Evolutionary conservation across 345 rosid species (phyloP).

Genomic region (Eucalyptus fibrosa): DNA sequence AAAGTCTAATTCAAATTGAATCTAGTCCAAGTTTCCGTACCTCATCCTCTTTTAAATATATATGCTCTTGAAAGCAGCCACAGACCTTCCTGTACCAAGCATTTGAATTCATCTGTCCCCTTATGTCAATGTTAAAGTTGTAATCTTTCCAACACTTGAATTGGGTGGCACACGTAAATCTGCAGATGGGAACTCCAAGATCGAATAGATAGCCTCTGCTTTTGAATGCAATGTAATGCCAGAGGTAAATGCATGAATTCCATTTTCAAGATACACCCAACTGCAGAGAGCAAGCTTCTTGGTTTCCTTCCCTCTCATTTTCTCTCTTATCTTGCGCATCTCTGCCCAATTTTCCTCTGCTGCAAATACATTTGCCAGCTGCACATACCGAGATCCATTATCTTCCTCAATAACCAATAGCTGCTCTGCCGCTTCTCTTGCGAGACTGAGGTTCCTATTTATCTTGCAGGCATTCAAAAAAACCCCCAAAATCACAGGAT

Average conservation of each 20-base stretch:
- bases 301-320: slow-evolving; percentile 55
- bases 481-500: slow-evolving; percentile 51
- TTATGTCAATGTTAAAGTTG: neutral
- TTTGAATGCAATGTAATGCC: slow-evolving; percentile 32
- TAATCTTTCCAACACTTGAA: neutral
- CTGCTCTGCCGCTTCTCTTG: slow-evolving; percentile 47
- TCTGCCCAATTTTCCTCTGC: slow-evolving; percentile 59
- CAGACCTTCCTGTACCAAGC: neutral
- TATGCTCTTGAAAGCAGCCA: neutral
- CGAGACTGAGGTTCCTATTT: slow-evolving; percentile 41
- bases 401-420: slow-evolving; percentile 31
- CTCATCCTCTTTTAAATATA: neutral
- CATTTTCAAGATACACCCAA: slow-evolving; percentile 38
- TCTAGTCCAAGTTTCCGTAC: neutral
- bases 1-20: neutral
- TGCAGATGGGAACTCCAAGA: slow-evolving; percentile 21
- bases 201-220: slow-evolving; percentile 34
- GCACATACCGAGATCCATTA: slow-evolving; percentile 66
- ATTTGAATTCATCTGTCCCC: neutral
- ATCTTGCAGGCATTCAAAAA: slow-evolving; percentile 62
- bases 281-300: slow-evolving; percentile 65
- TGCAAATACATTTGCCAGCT: slow-evolving; percentile 72
- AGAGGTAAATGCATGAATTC: slow-evolving; percentile 44
- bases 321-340: slow-evolving; percentile 52
- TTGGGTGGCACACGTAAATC: slow-evolving; percentile 14